phyloP scores from a whole-genome alignment of 805 yeast genomes.

The Metschnikowia kofuensis region DNA sequence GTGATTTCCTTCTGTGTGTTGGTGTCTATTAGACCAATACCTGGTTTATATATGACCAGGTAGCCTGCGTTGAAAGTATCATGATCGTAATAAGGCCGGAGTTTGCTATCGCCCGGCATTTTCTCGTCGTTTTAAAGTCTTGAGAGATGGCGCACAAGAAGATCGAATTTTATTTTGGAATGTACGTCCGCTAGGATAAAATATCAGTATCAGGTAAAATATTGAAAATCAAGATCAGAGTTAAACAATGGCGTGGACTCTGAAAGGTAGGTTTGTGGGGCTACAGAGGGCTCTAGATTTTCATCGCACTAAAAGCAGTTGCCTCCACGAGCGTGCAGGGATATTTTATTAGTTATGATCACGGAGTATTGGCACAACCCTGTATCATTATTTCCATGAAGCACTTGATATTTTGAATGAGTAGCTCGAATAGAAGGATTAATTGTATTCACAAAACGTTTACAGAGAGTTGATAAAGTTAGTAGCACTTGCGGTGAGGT shows the following conservation, averaged over 20 bases:
- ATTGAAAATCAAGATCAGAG: no score
- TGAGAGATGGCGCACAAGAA: not conserved
- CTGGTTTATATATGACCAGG: constrained; percentile 57
- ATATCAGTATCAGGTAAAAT: no score
- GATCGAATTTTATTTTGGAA: not conserved
- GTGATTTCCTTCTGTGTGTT: constrained; percentile 35
- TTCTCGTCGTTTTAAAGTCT: not conserved
- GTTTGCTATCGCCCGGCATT: constrained; percentile 22
- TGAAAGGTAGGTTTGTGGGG: not conserved
- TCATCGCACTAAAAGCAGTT: not conserved
- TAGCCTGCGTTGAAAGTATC: constrained; percentile 64
- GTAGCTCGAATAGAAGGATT: no score
- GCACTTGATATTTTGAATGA: no score
- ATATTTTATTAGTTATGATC: not conserved
- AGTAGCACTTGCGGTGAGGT: no score
- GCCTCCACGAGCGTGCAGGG: constrained; percentile 5
- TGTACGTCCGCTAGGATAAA: no score
- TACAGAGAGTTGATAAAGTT: no score
- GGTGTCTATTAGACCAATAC: constrained; percentile 56
- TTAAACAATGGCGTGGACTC: no score
- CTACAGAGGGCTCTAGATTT: not conserved
- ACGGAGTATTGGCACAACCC: no score
- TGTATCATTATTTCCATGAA: no score
- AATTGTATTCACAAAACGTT: no score
- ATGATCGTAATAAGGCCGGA: constrained; percentile 72